phyloP scores from a whole-genome alignment of 2,329 filamentous ascomycete species.

The Ophiocordyceps australis region DNA sequence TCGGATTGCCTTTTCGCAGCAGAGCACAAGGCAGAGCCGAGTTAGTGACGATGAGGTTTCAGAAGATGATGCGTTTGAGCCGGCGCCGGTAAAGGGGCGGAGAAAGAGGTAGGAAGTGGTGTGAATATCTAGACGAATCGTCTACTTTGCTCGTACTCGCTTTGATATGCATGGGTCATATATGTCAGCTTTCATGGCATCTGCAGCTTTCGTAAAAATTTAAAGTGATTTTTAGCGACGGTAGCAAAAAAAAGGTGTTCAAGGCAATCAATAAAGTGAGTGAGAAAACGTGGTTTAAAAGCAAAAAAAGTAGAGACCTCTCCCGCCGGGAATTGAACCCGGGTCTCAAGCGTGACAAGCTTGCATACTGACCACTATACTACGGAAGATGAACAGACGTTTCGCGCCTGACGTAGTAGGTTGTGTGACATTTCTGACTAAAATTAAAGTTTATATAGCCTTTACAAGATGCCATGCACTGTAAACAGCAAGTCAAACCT shows the following conservation, averaged over 20 bases:
- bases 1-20: slow-evolving; percentile 17
- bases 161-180: no score
- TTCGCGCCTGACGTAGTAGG: slow-evolving; percentile 5
- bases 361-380: slow-evolving; percentile 5
- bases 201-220: no score
- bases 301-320: slow-evolving; percentile 1
- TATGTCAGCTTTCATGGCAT: no score
- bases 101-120: not conserved
- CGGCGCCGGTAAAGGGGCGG: slow-evolving; percentile 13
- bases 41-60: slow-evolving; percentile 50
- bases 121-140: no score
- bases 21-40: slow-evolving; percentile 32
- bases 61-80: slow-evolving; percentile 42
- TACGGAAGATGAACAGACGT: slow-evolving; percentile 5
- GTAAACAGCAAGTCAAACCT: no score
- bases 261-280: not conserved
- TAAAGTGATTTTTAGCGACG: no score
- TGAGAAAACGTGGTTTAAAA: not conserved
- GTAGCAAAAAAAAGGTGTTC: no score
- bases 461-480: no score
- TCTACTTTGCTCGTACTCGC: no score
- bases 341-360: slow-evolving; percentile 3
- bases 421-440: not conserved
- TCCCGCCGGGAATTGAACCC: slow-evolving; percentile 4
- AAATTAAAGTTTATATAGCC: not conserved